Evolutionary conservation across 495 filamentous ascomycete genomes (phyloP).

Genomic region (Echria macrotheca): DNA sequence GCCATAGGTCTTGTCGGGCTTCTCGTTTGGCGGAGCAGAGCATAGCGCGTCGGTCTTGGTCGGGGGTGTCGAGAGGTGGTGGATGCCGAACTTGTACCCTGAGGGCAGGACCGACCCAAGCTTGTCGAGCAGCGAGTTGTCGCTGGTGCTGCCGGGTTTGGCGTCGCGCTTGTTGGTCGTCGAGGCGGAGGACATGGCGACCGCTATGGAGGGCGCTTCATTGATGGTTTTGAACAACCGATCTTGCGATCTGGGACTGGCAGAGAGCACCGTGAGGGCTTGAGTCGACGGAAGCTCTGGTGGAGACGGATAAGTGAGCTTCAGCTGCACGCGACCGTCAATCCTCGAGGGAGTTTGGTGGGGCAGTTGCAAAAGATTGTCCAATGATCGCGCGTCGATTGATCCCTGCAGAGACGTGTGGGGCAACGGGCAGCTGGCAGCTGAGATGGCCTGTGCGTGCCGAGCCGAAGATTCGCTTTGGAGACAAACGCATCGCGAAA

Average conservation of each 20-base stretch:
- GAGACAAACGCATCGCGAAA: conserved; percentile 1
- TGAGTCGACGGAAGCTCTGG: too few species aligned
- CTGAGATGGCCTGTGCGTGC: not conserved
- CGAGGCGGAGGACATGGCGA: conserved; percentile 20
- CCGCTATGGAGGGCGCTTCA: too few species aligned
- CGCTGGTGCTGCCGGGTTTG: not conserved
- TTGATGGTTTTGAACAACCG: too few species aligned
- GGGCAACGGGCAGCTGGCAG: too few species aligned
- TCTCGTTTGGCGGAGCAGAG: conserved; percentile 64
- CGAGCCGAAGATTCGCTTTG: conserved; percentile 12
- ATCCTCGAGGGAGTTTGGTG: too few species aligned
- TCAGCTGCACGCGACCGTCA: too few species aligned
- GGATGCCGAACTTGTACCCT: conserved; percentile 62
- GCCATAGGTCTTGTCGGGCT: conserved; percentile 70
- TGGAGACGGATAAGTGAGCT: too few species aligned
- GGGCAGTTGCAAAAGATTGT: too few species aligned
- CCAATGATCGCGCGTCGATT: too few species aligned
- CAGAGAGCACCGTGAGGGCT: too few species aligned
- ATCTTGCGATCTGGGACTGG: too few species aligned
- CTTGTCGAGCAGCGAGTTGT: conserved; percentile 34
- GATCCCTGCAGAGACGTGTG: too few species aligned
- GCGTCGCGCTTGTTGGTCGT: conserved; percentile 10
- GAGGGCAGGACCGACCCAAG: conserved; percentile 69
- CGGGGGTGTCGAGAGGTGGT: conserved; percentile 86
- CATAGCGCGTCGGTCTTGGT: conserved; percentile 66